Evolutionary conservation across 768 basidiomycete genomes (phyloP).

Genomic region (Chiua virens): DNA sequence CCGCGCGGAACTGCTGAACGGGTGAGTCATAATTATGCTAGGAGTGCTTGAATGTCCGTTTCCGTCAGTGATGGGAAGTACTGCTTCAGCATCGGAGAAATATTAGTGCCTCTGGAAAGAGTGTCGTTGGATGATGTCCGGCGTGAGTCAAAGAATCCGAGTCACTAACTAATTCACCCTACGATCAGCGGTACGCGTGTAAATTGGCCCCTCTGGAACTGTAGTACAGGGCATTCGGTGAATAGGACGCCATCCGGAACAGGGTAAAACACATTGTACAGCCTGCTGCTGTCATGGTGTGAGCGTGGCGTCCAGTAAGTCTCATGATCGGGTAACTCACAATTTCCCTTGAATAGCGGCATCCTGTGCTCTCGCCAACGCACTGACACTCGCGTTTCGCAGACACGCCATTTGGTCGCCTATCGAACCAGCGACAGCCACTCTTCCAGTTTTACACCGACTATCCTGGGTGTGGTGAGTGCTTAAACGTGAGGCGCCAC

Average conservation of each 20-base stretch:
- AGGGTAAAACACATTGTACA: slow-evolving; percentile 51
- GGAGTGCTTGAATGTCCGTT: slow-evolving; percentile 38
- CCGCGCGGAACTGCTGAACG: slow-evolving; percentile 42
- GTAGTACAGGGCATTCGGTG: slow-evolving; percentile 48
- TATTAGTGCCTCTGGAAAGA: slow-evolving; percentile 40
- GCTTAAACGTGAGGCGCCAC: not conserved
- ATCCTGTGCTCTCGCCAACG: slow-evolving; percentile 57
- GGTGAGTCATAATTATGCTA: slow-evolving; percentile 42
- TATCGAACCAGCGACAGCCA: slow-evolving; percentile 35
- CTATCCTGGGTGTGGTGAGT: no score
- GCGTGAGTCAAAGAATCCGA: slow-evolving; percentile 2
- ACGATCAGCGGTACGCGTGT: slow-evolving; percentile 56
- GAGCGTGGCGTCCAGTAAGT: not conserved
- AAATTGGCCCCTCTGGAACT: slow-evolving; percentile 46
- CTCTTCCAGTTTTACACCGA: no score
- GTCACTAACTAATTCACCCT: slow-evolving; percentile 40
- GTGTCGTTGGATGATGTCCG: slow-evolving; percentile 60
- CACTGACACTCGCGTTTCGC: slow-evolving; percentile 48
- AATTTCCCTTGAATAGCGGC: slow-evolving; percentile 38
- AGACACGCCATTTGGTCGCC: slow-evolving; percentile 45
- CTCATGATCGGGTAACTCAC: slow-evolving; percentile 31
- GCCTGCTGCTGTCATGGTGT: slow-evolving; percentile 30
- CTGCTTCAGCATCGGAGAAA: slow-evolving; percentile 32
- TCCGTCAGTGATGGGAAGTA: slow-evolving; percentile 49
- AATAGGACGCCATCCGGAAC: slow-evolving; percentile 56